A percentile compares a stretch with the other conserved stretches of the same genome.
Conservation (phyloP, 768 basidiomycete genomes). For the Lyophyllum shimeji region DNA sequence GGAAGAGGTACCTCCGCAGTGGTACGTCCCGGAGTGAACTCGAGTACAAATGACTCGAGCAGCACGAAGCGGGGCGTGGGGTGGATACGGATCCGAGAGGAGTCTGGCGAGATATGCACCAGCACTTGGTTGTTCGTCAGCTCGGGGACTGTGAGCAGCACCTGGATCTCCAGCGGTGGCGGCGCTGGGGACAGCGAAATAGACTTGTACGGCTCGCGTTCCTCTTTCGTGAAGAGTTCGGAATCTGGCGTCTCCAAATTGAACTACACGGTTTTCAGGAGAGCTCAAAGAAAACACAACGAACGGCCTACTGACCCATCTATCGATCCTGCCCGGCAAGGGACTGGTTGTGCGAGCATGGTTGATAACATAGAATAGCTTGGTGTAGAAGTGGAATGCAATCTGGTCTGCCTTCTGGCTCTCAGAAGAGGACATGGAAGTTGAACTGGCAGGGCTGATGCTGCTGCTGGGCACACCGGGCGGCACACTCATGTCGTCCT, state of each 20-base stretch:
- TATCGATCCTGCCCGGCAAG: conserved; percentile 58
- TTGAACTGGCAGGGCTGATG: neutral
- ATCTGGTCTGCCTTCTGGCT: conserved; percentile 80
- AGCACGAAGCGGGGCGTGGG: conserved; percentile 69
- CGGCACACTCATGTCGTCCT: conserved; percentile 2
- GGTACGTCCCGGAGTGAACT: conserved; percentile 33
- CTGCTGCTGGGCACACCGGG: neutral
- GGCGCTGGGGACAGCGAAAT: conserved; percentile 46
- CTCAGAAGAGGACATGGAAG: conserved; percentile 36
- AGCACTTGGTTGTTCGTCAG: conserved; percentile 69
- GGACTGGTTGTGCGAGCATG: conserved; percentile 64
- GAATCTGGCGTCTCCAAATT: conserved; percentile 79
- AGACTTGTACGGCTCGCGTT: conserved; percentile 57
- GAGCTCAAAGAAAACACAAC: neutral
- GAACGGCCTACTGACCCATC: conserved; percentile 62
- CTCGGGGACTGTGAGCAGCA: conserved; percentile 71
- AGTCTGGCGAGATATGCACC: conserved; percentile 59
- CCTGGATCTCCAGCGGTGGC: conserved; percentile 64
- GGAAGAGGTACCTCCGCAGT: conserved; percentile 58
- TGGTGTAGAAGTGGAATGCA: conserved; percentile 79
- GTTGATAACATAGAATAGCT: conserved; percentile 74
- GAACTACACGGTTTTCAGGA: conserved; percentile 49
- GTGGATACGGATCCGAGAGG: conserved; percentile 62
- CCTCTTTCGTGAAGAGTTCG: conserved; percentile 62
- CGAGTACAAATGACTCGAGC: conserved; percentile 69